phyloP scores from a whole-genome alignment of 305 asterid genomes.

The Fraxinus nigra region DNA sequence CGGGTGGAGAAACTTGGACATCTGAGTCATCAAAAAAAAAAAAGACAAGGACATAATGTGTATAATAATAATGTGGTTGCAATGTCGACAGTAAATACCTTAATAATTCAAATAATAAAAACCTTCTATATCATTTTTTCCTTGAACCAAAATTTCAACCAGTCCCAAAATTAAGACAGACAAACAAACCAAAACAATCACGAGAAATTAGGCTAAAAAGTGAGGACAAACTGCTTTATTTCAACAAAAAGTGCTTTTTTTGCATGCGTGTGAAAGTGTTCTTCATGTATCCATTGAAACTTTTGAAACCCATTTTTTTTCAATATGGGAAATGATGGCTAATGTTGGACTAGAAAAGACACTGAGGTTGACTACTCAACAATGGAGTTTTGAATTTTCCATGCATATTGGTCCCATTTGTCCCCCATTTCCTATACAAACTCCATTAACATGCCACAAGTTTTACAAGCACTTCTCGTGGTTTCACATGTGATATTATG shows the following conservation, averaged over 20 bases:
- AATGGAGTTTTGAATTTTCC: conserved; percentile 25
- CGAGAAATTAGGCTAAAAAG: background rate
- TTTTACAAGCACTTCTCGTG: conserved; percentile 30
- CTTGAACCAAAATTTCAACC: background rate
- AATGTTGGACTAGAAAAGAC: conserved; percentile 56
- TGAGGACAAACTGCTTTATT: conserved; percentile 5
- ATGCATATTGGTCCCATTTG: conserved; percentile 60
- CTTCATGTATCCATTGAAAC: conserved; percentile 16
- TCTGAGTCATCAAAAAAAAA: too few species aligned
- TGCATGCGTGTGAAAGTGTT: conserved; percentile 61
- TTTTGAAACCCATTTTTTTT: conserved; percentile 8
- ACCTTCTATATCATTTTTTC: background rate
- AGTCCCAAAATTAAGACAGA: background rate
- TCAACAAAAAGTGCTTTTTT: conserved; percentile 34
- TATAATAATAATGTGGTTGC: too few species aligned
- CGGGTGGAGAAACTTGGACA: too few species aligned
- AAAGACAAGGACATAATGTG: too few species aligned
- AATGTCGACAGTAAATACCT: background rate
- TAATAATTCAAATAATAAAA: background rate
- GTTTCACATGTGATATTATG: conserved; percentile 27
- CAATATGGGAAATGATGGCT: conserved; percentile 33
- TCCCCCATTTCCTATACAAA: conserved; percentile 59
- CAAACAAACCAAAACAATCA: background rate
- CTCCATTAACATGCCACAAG: conserved; percentile 43
- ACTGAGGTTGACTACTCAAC: background rate